Evolutionary conservation across 495 filamentous ascomycete genomes (phyloP), one percentile per base, ranked within the genome.

Genomic region (Aspergillus leporis): DNA sequence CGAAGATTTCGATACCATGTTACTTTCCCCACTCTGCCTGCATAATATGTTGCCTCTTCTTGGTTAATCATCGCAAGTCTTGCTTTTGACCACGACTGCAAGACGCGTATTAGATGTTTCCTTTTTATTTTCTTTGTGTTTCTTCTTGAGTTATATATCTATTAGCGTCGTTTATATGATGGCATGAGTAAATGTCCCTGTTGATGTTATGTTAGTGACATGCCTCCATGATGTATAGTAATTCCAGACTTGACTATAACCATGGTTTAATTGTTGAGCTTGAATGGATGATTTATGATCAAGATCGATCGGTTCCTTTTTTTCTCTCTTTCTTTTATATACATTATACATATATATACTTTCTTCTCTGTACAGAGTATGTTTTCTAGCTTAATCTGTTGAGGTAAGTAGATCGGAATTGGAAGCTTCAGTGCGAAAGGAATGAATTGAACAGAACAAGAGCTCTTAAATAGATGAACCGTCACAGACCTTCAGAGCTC

Each of bases 211-310:
- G 55, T 53, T 16, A 45, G 25, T 62, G 62, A 46, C 56, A 58
- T 57, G 31, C 54, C 23, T 59, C 47, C 21, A 59, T 60, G 55
- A 63, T 68, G 65, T 65, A 67, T 58, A 53, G 61, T 70, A 70
- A 49, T 52, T 22, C 50, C 21, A 22, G 30, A 21, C 50, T 38
- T 52, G 50, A 52, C n/a, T 21, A 16, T 36, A 12, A 32, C 19
- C 30, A 22, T 36, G 16, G 16, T 34, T 40, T 53, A 38, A 38
- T 22, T 40, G 31, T 38, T 40, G 38, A 41, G 51, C 18, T 23
- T 31, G 51, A 53, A 38, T 47, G 43, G 16, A 45, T 38, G 31
- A 23, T 38, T 52, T 38, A 52, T 52, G 50, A 52, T 25, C 9
- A 34, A 31, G 18, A 31, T 32, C 28, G 3, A n/a, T 40, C n/a